A percentile compares a stretch with the other conserved stretches of the same genome.
Conservation (phyloP, 2,329 filamentous ascomycete genomes). For the Ophiostoma pallidulum region DNA sequence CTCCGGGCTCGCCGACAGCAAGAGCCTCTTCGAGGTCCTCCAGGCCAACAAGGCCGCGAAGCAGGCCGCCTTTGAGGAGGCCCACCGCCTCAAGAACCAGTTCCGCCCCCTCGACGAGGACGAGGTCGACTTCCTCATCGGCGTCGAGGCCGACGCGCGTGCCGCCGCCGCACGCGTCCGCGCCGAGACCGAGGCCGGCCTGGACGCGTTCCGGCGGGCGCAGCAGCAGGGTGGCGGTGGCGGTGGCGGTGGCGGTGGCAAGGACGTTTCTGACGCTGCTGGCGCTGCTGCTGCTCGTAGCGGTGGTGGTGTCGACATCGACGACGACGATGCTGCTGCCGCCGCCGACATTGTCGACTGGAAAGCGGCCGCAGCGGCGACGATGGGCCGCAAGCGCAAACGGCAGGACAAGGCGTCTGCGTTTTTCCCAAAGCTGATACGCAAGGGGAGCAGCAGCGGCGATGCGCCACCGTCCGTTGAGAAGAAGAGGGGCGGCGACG, state of each 20-base stretch:
- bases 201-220: constrained; percentile 43
- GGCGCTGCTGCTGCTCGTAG: too few species aligned
- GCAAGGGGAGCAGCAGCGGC: constrained; percentile 2
- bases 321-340: constrained; percentile 11
- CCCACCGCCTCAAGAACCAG: constrained; percentile 62
- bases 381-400: constrained; percentile 18
- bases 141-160: constrained; percentile 39
- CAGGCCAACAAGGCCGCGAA: constrained; percentile 82
- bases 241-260: constrained; percentile 3
- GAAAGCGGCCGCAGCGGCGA: background rate
- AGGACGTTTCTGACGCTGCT: constrained; percentile 10
- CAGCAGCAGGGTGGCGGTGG: background rate
- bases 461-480: constrained; percentile 17
- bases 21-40: constrained; percentile 62
- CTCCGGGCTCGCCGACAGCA: too few species aligned
- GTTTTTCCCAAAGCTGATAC: constrained; percentile 16
- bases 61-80: constrained; percentile 73
- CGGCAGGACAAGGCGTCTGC: constrained; percentile 11
- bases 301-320: constrained; percentile 2
- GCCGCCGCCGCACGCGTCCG: constrained; percentile 45
- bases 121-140: constrained; percentile 65
- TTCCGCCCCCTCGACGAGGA: constrained; percentile 70
- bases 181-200: constrained; percentile 47
- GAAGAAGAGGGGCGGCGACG: constrained; percentile 14
- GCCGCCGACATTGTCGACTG: constrained; percentile 2